phyloP scores from a whole-genome alignment of 768 basidiomycete genomes.

The Suillus lakei region DNA sequence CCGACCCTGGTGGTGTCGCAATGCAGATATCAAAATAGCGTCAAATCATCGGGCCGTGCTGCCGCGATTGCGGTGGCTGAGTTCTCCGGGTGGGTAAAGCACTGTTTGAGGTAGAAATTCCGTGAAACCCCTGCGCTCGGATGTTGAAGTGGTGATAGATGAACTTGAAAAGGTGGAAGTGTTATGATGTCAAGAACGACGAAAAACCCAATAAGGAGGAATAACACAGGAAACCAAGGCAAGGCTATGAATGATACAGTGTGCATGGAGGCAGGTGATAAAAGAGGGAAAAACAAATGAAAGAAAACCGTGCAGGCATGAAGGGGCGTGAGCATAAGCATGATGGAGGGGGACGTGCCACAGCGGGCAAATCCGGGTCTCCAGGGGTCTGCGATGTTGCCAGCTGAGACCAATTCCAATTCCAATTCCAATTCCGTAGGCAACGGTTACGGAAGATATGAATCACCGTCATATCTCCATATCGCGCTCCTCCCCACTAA shows the following conservation, averaged over 20 bases:
- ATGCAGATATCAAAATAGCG: background rate
- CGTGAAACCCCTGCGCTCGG: background rate
- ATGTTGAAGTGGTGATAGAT: too few species aligned
- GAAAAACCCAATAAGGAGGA: slow-evolving; percentile 8
- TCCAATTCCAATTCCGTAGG: background rate
- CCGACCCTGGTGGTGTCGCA: background rate
- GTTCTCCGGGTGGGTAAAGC: background rate
- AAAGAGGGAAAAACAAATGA: background rate
- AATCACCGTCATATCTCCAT: slow-evolving; percentile 3
- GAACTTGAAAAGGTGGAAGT: background rate
- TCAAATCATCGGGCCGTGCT: background rate
- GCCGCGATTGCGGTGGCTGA: background rate
- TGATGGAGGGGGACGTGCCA: background rate
- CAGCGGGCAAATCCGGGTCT: background rate
- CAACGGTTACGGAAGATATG: background rate
- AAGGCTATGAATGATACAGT: slow-evolving; percentile 3
- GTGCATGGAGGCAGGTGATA: background rate
- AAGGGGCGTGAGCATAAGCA: background rate
- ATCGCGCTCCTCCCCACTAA: background rate
- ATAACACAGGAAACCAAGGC: slow-evolving; percentile 7
- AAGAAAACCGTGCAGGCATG: background rate
- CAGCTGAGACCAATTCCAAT: background rate
- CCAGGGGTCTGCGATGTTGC: background rate
- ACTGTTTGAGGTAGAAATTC: background rate
- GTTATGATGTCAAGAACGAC: slow-evolving; percentile 3